These are phyloP conservation scores for Brasilioporus rufonigricans DNA, from an alignment of 768 basidiomycete species.

Conservation along the genomic window DNA sequence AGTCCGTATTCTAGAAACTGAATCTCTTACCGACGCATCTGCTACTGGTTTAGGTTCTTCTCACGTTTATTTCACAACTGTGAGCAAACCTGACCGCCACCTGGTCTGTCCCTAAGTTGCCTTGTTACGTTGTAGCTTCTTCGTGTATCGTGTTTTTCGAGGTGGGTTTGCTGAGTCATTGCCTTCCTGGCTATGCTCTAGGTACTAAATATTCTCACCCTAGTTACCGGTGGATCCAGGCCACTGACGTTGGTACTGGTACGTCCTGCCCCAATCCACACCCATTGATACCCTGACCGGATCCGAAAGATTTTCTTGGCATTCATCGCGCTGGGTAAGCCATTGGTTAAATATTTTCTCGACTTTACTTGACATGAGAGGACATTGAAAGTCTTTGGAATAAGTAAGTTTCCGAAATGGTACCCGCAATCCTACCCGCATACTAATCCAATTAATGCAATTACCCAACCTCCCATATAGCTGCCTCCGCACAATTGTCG, in stretches of 20 bases:
- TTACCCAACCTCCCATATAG: constrained; percentile 6
- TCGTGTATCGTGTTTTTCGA: constrained; percentile 23
- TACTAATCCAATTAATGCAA: not conserved
- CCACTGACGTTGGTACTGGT: constrained; percentile 17
- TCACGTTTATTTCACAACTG: constrained; percentile 28
- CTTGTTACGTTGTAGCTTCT: constrained; percentile 19
- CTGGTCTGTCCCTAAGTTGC: not conserved
- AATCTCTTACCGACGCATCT: not conserved
- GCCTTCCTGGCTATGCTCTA: not conserved
- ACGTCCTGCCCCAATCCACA: not conserved
- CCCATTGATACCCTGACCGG: not conserved
- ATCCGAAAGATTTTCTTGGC: constrained; percentile 16
- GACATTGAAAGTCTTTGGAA: constrained; percentile 23
- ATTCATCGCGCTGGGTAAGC: constrained; percentile 23
- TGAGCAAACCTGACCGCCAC: constrained; percentile 6
- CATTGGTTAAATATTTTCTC: not conserved
- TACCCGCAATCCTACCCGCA: not conserved
- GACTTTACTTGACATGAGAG: constrained; percentile 13
- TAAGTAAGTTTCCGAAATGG: constrained; percentile 20
- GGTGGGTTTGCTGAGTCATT: constrained; percentile 9
- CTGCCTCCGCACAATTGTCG: constrained; percentile 25
- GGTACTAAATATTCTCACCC: not conserved
- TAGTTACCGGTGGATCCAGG: constrained; percentile 23
- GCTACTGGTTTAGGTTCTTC: constrained; percentile 17
- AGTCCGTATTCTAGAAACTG: not conserved